Percentiles rank a stretch among this genome's conserved stretches.
Evolutionary conservation across 2,329 filamentous ascomycete genomes (phyloP).

Genomic region (Aquanectria penicillioides): DNA sequence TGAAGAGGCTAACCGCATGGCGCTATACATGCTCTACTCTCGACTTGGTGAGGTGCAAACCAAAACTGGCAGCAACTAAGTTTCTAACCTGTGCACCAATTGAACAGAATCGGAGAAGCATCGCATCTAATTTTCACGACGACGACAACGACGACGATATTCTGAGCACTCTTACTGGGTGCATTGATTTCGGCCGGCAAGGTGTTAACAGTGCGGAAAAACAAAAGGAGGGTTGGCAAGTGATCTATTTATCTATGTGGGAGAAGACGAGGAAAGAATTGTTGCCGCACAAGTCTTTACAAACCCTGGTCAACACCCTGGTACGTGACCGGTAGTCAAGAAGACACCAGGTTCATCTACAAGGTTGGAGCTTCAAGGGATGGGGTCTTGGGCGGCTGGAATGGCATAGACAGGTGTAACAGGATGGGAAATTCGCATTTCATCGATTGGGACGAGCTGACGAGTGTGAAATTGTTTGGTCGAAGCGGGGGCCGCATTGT

Average conservation of each 20-base stretch:
- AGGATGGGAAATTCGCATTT: slow-evolving; percentile 43
- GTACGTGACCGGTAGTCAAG: not conserved
- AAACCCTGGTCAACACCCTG: not conserved
- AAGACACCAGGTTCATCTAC: not conserved
- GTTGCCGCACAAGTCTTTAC: slow-evolving; percentile 15
- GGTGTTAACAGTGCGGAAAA: slow-evolving; percentile 24
- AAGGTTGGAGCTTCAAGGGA: slow-evolving; percentile 19
- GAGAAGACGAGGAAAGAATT: slow-evolving; percentile 6
- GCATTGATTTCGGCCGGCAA: slow-evolving; percentile 11
- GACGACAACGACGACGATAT: slow-evolving; percentile 26
- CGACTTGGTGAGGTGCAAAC: slow-evolving; percentile 78
- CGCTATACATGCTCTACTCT: slow-evolving; percentile 99
- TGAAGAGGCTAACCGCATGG: slow-evolving; percentile 99
- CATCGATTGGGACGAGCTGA: slow-evolving; percentile 38
- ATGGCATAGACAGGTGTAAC: slow-evolving; percentile 45
- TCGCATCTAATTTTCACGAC: slow-evolving; percentile 47
- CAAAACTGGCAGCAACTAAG: slow-evolving; percentile 34
- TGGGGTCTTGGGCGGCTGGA: slow-evolving; percentile 28
- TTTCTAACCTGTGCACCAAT: slow-evolving; percentile 40
- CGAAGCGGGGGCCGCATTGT: slow-evolving; percentile 30
- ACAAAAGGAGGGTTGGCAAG: slow-evolving; percentile 30
- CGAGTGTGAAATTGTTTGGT: slow-evolving; percentile 37
- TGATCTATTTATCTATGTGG: slow-evolving; percentile 22
- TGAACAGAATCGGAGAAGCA: slow-evolving; percentile 58
- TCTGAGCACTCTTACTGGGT: slow-evolving; percentile 21